phyloP scores from a whole-genome alignment of 345 rosid species.

The Mangifera indica region DNA sequence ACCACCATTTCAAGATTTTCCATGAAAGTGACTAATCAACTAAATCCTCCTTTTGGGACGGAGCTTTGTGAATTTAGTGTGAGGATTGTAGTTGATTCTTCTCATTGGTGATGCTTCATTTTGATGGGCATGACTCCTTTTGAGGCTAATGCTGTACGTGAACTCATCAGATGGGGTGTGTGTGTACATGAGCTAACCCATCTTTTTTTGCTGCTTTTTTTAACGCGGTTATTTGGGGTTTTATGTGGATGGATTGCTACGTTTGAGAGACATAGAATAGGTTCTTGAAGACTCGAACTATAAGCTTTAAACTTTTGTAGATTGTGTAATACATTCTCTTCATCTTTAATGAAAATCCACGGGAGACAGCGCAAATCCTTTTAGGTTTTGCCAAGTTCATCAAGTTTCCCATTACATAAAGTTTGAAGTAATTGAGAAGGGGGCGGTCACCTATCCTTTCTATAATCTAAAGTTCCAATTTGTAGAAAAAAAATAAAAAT shows the following conservation, averaged over 20 bases:
- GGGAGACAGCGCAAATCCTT: background rate
- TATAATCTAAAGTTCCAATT: background rate
- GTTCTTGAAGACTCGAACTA: too few relatives aligned
- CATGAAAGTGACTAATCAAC: slow-evolving; percentile 18
- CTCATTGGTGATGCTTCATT: slow-evolving; percentile 1
- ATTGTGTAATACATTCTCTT: slow-evolving; percentile 15
- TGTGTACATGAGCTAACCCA: slow-evolving; percentile 15
- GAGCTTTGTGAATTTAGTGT: slow-evolving; percentile 5
- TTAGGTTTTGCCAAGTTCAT: background rate
- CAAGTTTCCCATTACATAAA: background rate
- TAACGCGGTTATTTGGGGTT: slow-evolving; percentile 4
- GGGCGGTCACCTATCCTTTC: background rate
- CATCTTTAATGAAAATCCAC: slow-evolving; percentile 9
- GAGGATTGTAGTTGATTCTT: slow-evolving; percentile 24
- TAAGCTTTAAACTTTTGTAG: slow-evolving; percentile 11
- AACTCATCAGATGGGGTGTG: slow-evolving; percentile 13
- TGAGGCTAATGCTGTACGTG: slow-evolving; percentile 13
- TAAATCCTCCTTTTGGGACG: slow-evolving; percentile 17
- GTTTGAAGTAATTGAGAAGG: background rate
- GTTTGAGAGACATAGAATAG: slow-evolving; percentile 9
- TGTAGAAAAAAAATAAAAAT: background rate
- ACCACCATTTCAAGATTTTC: slow-evolving; percentile 10
- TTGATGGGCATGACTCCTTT: background rate
- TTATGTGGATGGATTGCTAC: slow-evolving; percentile 20
- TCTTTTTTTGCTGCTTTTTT: slow-evolving; percentile 14